Base-by-base conservation (phyloP, 306 rosid genomes). In the Castanea sativa region DNA sequence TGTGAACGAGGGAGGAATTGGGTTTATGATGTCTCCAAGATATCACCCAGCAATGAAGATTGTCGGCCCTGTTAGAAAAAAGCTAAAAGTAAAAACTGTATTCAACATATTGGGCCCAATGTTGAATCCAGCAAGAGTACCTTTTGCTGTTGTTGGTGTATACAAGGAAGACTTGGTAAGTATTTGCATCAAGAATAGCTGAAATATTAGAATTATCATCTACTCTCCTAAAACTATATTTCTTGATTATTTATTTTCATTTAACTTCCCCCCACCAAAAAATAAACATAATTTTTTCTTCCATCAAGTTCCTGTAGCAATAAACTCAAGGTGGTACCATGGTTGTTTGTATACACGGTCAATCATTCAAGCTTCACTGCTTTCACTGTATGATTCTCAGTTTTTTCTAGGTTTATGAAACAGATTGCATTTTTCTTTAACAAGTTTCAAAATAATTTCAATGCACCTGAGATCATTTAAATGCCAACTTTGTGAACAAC, bases 91-190 rank as follows among this genome's bases (percentile, higher is more conserved):
- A 30, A 93, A 88, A 79, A 95, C 99, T 25, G 90, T 92, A 45
- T 95, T 95, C 83, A 95, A 95, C 70, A 81, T 93, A 76, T 86
- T 95, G 91, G 98, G 99, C 71, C 98, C 99, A 18, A 71, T 93
- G 98, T 85, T 95, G 83, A 95, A 95, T 87, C 99, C 99, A 57
- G 97, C 99, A 15, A 80, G 83, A 75, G 98, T 92, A 27, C 86
- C 94, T 56, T 95, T 63, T 73, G 99, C 99, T 14, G 99, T 95
- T 83, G 99, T 95, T 52, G 99, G 99, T 12, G 99, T 95, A 64
- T 95, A 90, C 82, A 35, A 83, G 2, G 94, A 93, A 78, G 92
- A 91, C 72, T 81, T 95, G 86, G 99, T 95, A 83, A 83, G 75
- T 41, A 25, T 71, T 33, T 69, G n/a, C 55, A 78, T 55, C 9